A percentile compares a stretch with the other conserved stretches of the same genome.
These are phyloP conservation scores for Yamadazyma jaroonii DNA, from an alignment of 1,139 yeast species.

Conservation along the genomic window DNA sequence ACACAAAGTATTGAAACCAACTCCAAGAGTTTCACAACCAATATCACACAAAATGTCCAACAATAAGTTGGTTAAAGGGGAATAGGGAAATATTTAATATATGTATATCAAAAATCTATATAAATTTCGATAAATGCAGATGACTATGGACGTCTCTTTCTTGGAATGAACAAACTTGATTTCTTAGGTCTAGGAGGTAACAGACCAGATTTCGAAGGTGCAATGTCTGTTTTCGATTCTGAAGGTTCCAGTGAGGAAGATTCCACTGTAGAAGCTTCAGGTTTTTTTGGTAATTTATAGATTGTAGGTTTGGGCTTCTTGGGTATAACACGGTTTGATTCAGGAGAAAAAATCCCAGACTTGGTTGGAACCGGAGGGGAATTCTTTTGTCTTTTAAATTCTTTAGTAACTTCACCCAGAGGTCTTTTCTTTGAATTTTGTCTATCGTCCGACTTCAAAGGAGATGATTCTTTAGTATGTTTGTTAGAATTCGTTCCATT, in stretches of 20 bases:
- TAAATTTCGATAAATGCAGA: neutral
- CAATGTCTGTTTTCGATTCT: no score
- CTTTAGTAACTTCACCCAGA: neutral
- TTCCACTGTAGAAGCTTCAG: neutral
- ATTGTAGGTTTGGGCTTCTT: slow-evolving; percentile 1
- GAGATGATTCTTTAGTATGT: neutral
- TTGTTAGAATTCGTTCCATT: neutral
- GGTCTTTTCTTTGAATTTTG: neutral
- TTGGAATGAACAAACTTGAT: slow-evolving; percentile 18
- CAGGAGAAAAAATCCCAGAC: neutral
- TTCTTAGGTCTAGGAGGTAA: slow-evolving; percentile 11
- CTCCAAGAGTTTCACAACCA: neutral
- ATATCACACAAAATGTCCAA: neutral
- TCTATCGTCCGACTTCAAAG: no score
- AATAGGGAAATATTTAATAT: slow-evolving; percentile 4
- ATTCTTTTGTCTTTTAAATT: neutral
- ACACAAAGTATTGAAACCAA: slow-evolving; percentile 9
- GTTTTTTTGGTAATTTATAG: neutral
- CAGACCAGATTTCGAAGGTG: slow-evolving; percentile 5
- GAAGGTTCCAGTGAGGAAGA: neutral
- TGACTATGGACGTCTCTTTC: slow-evolving; percentile 9
- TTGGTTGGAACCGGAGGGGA: neutral
- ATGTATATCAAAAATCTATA: neutral
- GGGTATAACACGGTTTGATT: neutral
- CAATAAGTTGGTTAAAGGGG: slow-evolving; percentile 12